Percentiles rank a stretch among this genome's conserved stretches.
phyloP scores from a whole-genome alignment of 73 alveolate species.

The Effrenium voratum region DNA sequence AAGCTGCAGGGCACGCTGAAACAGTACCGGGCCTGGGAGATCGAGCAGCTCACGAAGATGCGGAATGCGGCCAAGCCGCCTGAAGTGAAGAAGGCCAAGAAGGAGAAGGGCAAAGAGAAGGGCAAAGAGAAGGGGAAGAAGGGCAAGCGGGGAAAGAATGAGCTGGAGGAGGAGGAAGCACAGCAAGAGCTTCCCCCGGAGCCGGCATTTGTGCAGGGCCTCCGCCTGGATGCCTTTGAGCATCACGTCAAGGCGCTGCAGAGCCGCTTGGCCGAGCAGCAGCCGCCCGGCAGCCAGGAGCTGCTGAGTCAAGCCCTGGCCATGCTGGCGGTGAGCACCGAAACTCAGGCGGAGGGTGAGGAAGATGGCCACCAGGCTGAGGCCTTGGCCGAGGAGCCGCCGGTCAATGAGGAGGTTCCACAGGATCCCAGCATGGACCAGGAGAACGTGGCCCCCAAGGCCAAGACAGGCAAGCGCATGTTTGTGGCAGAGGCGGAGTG shows the following conservation, averaged over 20 bases:
- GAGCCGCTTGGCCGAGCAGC: constrained; percentile 52
- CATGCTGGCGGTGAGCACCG: constrained; percentile 30
- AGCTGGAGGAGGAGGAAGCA: constrained; percentile 75
- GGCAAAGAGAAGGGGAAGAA: constrained; percentile 80
- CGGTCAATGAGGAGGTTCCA: background rate
- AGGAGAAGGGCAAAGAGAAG: constrained; percentile 81
- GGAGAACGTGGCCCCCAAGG: constrained; percentile 30
- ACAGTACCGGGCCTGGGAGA: constrained; percentile 40
- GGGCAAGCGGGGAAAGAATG: constrained; percentile 85
- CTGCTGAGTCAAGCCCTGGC: constrained; percentile 64
- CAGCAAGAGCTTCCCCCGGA: constrained; percentile 50
- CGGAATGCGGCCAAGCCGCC: constrained; percentile 69
- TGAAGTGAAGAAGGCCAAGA: constrained; percentile 29
- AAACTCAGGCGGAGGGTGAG: background rate
- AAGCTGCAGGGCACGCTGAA: constrained; percentile 84
- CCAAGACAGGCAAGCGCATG: constrained; percentile 68
- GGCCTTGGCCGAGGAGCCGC: background rate
- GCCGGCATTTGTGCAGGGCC: constrained; percentile 88
- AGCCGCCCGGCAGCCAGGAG: constrained; percentile 34
- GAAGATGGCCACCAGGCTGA: background rate
- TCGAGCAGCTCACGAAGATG: constrained; percentile 54
- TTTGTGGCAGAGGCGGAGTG: constrained; percentile 41
- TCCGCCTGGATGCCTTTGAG: constrained; percentile 52
- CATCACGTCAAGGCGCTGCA: constrained; percentile 82
- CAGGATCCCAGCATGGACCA: constrained; percentile 79